Conservation (phyloP, 352 stramenopile species). For the Globisporangium spiculum region DNA sequence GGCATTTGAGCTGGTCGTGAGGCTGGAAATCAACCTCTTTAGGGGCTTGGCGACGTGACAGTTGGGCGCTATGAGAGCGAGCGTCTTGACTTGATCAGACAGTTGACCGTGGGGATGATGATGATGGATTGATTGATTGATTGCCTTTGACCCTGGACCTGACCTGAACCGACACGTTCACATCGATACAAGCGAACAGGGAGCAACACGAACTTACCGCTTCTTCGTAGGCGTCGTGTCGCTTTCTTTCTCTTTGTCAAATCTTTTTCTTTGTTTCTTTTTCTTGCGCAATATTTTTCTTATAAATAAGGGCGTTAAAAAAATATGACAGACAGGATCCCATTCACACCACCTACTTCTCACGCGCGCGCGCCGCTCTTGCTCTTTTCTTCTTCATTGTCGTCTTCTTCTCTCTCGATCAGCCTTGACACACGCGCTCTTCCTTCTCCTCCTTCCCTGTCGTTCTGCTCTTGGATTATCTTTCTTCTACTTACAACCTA, state of each 20-base stretch:
- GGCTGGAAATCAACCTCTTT: not conserved
- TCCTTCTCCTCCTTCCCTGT: not conserved
- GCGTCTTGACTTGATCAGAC: conserved; percentile 3
- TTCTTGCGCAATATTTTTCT: conserved; percentile 13
- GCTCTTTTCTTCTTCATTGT: not conserved
- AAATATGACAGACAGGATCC: conserved; percentile 6
- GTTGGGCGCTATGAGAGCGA: not conserved
- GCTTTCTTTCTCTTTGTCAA: not conserved
- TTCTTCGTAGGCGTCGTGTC: not conserved
- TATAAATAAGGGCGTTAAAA: conserved; percentile 13
- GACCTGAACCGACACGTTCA: not conserved
- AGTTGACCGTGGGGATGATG: not conserved
- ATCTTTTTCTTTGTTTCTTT: conserved; percentile 11
- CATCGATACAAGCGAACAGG: not conserved
- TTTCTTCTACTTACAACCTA: conserved; percentile 12
- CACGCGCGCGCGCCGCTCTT: not conserved
- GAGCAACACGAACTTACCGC: not conserved
- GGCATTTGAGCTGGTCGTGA: not conserved
- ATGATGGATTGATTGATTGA: not conserved
- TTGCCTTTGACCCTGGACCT: not conserved
- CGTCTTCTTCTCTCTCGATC: not conserved
- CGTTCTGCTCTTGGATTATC: not conserved
- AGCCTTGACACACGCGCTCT: not conserved
- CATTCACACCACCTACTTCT: not conserved
- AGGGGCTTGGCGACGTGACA: not conserved